phyloP scores from a whole-genome alignment of 2,329 filamentous ascomycete genomes.

The Stenocarpella maydis region DNA sequence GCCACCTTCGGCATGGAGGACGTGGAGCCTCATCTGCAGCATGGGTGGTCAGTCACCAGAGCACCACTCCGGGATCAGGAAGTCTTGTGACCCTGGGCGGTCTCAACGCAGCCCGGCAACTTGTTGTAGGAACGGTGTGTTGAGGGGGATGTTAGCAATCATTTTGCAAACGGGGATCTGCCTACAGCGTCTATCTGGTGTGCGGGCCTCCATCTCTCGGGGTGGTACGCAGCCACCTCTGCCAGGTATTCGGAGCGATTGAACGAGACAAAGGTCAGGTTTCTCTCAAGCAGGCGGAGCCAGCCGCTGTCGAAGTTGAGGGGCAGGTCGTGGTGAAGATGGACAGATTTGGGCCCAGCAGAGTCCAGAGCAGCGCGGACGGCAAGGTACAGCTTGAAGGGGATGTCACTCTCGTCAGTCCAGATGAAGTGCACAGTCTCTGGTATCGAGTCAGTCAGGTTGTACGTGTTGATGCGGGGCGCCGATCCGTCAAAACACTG shows the following conservation, averaged over 20 bases:
- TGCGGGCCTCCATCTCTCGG: neutral
- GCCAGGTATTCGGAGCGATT: neutral
- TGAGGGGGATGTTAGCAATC: neutral
- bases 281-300: neutral
- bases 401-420: neutral
- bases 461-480: neutral
- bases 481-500: conserved; percentile 1
- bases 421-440: conserved; percentile 1
- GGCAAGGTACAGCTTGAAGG: neutral
- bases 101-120: neutral
- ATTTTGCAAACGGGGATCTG: neutral
- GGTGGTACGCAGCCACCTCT: neutral
- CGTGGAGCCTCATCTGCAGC: neutral
- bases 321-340: neutral
- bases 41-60: neutral
- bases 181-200: neutral
- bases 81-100: neutral
- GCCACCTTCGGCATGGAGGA: neutral
- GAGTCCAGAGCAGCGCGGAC: neutral
- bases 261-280: neutral
- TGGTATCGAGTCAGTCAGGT: conserved; percentile 7
- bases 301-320: neutral
- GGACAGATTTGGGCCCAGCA: neutral
- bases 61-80: neutral
- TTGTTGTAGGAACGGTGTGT: neutral